phyloP scores from a whole-genome alignment of 2,329 filamentous ascomycete species.

The Calonectria crousiana region DNA sequence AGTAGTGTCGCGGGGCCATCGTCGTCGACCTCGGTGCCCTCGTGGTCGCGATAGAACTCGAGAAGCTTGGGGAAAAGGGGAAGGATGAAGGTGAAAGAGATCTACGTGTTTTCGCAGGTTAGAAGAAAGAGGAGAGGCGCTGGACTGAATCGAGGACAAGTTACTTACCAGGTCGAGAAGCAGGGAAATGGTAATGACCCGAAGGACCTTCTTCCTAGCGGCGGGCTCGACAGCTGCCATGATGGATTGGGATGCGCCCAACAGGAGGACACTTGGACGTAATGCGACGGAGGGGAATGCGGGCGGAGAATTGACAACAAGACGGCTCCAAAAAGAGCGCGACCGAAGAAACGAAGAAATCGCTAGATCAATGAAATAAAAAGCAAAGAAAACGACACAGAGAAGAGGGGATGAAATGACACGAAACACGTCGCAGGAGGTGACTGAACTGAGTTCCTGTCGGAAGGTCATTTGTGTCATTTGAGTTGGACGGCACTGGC shows the following conservation, averaged over 20 bases:
- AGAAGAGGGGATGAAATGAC: constrained; percentile 11
- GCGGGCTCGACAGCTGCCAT: constrained; percentile 64
- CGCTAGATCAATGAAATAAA: background rate
- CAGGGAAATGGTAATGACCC: constrained; percentile 89
- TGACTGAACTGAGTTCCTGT: constrained; percentile 35
- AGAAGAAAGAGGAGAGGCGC: background rate
- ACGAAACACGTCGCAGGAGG: constrained; percentile 32
- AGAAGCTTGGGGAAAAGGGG: constrained; percentile 95
- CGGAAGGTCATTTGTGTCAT: constrained; percentile 32
- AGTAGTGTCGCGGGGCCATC: constrained; percentile 74
- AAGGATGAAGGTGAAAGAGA: constrained; percentile 98
- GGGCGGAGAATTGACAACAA: background rate
- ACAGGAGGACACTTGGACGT: constrained; percentile 16
- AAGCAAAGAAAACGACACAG: background rate
- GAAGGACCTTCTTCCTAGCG: constrained; percentile 83
- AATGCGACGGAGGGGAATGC: background rate
- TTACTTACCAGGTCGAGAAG: constrained; percentile 83
- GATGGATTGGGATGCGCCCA: constrained; percentile 20
- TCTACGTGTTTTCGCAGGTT: constrained; percentile 63
- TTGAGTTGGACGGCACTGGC: constrained; percentile 33
- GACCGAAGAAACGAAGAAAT: background rate
- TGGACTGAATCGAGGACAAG: too few relatives aligned
- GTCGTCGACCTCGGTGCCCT: constrained; percentile 65
- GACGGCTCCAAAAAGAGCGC: background rate
- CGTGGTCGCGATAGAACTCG: constrained; percentile 93